Evolutionary conservation across 768 basidiomycete genomes (phyloP), one percentile per base, ranked within the genome.

Genomic region (Myochromella boudieri): DNA sequence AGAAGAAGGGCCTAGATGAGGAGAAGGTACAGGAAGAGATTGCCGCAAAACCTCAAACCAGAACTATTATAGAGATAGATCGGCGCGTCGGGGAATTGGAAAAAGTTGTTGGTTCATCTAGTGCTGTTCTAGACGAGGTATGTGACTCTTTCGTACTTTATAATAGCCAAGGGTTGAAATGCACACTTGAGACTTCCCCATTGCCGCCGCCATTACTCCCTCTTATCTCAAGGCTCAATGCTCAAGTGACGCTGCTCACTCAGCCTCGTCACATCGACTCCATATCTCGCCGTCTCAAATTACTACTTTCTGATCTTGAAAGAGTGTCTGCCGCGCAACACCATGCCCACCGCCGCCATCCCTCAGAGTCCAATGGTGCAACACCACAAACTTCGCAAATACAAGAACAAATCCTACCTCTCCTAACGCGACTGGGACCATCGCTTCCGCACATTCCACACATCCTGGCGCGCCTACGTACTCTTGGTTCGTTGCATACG

Each of bases 231-330:
- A 82, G 89, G 34, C 80, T 97, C 34, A 92, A 91, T 59, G 81
- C 82, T 17, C 93, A 97, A 62, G 71, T 98, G 18, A 81, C 84
- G 6, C 74, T 97, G 12, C 82, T 99, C 37, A 91, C 95, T 0
- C 94, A 97, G 69, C 95, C 97, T 0, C 84, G 95, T 12, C 94
- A 98, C 60, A 85, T 98, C 40, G 97, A 99, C 65, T 89, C 92
- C 9, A 88, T 97, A 52, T 95, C 95, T 1, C 82, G 95, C 4
- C 85, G 95, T 4, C 79, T 98, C 51, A 99, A 98, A 60, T 72
- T 97, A 6, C 79, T 98, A 14, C 76, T 95, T 11, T 86, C 93
- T 1, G 97, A 99, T 65, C 79, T 99, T 41, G 95, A 98, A 40
- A 85, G 95, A 24, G 82, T 85, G 26, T 74, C 69, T 10, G 69